Percentiles rank a stretch among this genome's conserved stretches.
Evolutionary conservation across 768 basidiomycete genomes (phyloP).

Genomic region (Leccinum broughii): DNA sequence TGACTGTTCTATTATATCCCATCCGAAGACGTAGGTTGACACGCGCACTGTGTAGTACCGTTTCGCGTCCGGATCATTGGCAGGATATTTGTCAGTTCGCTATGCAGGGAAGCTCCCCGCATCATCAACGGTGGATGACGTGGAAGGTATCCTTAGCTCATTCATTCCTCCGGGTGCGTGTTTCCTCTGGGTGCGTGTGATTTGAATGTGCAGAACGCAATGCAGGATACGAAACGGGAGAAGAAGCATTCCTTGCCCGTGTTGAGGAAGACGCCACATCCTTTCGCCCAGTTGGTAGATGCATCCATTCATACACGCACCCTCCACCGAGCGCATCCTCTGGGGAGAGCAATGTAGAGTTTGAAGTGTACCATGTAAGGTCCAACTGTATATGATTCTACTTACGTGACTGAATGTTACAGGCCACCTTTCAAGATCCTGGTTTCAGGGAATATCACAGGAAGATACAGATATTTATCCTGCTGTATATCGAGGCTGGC

Average conservation of each 20-base stretch:
- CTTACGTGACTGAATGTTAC: constrained; percentile 8
- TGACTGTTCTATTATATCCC: constrained; percentile 25
- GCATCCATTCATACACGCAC: constrained; percentile 78
- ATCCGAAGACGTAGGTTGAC: constrained; percentile 4
- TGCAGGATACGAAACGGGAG: constrained; percentile 69
- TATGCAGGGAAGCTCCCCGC: constrained; percentile 66
- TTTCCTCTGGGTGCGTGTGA: background rate
- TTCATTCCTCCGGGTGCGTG: constrained; percentile 72
- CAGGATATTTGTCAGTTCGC: constrained; percentile 68
- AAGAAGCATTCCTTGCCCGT: constrained; percentile 60
- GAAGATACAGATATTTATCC: constrained; percentile 90
- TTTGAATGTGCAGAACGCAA: background rate
- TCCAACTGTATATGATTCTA: constrained; percentile 1
- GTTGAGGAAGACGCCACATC: constrained; percentile 76
- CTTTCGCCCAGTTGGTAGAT: constrained; percentile 77
- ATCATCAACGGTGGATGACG: constrained; percentile 79
- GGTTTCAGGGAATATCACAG: constrained; percentile 92
- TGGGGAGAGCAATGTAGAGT: constrained; percentile 65
- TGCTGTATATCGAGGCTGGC: constrained; percentile 94
- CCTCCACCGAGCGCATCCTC: constrained; percentile 42
- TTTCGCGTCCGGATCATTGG: constrained; percentile 86
- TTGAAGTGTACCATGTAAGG: constrained; percentile 89
- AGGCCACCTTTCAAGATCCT: constrained; percentile 83
- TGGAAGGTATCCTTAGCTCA: constrained; percentile 70
- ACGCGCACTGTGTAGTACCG: constrained; percentile 51